Evolutionary conservation across 495 filamentous ascomycete genomes (phyloP).

Genomic region (Aspergillus bridgeri): DNA sequence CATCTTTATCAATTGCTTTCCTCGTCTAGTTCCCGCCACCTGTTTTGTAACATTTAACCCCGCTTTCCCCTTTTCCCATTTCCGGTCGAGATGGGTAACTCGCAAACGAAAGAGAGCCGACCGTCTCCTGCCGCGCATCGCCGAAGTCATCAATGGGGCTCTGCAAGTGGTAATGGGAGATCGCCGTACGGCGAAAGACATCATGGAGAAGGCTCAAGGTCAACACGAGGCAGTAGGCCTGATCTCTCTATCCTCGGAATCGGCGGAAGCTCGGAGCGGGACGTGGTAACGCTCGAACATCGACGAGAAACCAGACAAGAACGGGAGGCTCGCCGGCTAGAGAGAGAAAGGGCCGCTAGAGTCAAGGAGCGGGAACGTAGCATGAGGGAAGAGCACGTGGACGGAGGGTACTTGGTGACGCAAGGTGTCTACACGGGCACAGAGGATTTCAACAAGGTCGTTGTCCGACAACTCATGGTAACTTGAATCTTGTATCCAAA

Average conservation of each 20-base stretch:
- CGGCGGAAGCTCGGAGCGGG: slow-evolving; percentile 40
- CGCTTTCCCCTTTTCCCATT: not conserved
- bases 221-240: slow-evolving; percentile 49
- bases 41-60: slow-evolving; percentile 8
- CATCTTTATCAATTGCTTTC: slow-evolving; percentile 5
- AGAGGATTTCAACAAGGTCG: slow-evolving; percentile 88
- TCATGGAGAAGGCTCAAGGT: slow-evolving; percentile 38
- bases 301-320: slow-evolving; percentile 88
- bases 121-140: slow-evolving; percentile 28
- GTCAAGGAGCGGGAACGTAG: slow-evolving; percentile 85
- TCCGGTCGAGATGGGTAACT: slow-evolving; percentile 52
- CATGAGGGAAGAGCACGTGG: slow-evolving; percentile 87
- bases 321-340: slow-evolving; percentile 77
- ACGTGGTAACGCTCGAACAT: slow-evolving; percentile 45
- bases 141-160: slow-evolving; percentile 36
- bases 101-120: slow-evolving; percentile 58
- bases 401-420: slow-evolving; percentile 93
- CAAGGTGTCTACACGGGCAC: slow-evolving; percentile 87
- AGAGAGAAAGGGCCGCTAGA: slow-evolving; percentile 71
- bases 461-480: slow-evolving; percentile 93
- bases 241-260: slow-evolving; percentile 57
- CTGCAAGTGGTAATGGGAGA: slow-evolving; percentile 33
- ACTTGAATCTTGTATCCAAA: slow-evolving; percentile 14
- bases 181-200: slow-evolving; percentile 34
- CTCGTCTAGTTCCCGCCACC: not conserved